Evolutionary conservation across 2,329 filamentous ascomycete species (phyloP).

Genomic region (Pseudogymnoascus sp.): DNA sequence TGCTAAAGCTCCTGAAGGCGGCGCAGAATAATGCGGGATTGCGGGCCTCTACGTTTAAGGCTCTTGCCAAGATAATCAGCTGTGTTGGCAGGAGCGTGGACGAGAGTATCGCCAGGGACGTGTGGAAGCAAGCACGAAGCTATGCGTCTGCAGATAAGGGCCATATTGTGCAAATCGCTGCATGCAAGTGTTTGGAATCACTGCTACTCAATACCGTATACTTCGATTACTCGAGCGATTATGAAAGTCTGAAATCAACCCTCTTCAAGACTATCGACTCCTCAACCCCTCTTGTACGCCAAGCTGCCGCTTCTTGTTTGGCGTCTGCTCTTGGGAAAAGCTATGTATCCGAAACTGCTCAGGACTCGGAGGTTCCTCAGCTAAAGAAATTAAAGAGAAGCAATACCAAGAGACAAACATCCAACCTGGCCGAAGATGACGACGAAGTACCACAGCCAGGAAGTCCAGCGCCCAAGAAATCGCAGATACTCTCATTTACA

Average conservation of each 20-base stretch:
- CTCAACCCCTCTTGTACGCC: constrained; percentile 62
- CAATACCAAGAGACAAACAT: constrained; percentile 45
- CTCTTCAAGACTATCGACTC: constrained; percentile 85
- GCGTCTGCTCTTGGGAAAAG: constrained; percentile 75
- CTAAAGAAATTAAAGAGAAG: constrained; percentile 64
- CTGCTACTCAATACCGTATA: constrained; percentile 65
- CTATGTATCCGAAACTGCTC: constrained; percentile 54
- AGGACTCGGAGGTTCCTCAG: constrained; percentile 45
- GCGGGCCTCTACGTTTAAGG: constrained; percentile 66
- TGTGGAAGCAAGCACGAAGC: constrained; percentile 85
- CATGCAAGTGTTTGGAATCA: constrained; percentile 70
- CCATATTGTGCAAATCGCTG: constrained; percentile 66
- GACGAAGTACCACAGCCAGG: constrained; percentile 60
- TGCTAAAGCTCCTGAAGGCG: constrained; percentile 61
- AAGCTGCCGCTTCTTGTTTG: constrained; percentile 78
- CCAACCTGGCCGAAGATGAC: constrained; percentile 59
- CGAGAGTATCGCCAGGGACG: constrained; percentile 74
- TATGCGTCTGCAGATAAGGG: constrained; percentile 74
- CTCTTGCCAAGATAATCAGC: constrained; percentile 65
- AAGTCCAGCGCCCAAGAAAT: constrained; percentile 68
- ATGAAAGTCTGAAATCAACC: constrained; percentile 75
- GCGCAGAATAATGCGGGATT: constrained; percentile 74
- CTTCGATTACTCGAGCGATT: constrained; percentile 83
- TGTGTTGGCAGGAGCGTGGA: constrained; percentile 74
- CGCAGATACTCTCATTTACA: constrained; percentile 63